phyloP scores from a whole-genome alignment of 1,284 basidiomycete genomes.

The Ganoderma lingzhi region DNA sequence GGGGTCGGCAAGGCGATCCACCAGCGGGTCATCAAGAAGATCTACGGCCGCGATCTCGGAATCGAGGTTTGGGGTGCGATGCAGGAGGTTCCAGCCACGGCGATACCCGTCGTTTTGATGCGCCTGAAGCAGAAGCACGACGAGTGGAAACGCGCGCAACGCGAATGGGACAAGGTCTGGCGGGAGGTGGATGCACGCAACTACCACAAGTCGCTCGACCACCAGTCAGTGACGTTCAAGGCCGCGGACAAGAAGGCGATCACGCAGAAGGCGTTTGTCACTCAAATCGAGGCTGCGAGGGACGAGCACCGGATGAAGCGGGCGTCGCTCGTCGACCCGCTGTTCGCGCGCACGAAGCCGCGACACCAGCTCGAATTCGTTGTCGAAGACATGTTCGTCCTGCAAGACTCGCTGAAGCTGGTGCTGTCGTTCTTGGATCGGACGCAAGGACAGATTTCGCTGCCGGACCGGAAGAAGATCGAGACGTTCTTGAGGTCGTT shows the following conservation, averaged over 20 bases:
- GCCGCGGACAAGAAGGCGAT: slow-evolving; percentile 91
- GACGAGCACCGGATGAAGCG: slow-evolving; percentile 88
- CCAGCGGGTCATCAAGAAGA: slow-evolving; percentile 95
- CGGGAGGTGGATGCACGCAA: slow-evolving; percentile 95
- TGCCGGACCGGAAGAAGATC: slow-evolving; percentile 81
- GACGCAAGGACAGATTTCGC: slow-evolving; percentile 77
- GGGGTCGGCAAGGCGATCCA: slow-evolving; percentile 94
- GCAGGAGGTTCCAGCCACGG: slow-evolving; percentile 93
- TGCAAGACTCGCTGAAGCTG: slow-evolving; percentile 91
- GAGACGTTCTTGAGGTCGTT: slow-evolving; percentile 88
- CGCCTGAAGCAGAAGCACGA: slow-evolving; percentile 97
- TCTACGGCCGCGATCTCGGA: slow-evolving; percentile 91
- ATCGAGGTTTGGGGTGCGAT: slow-evolving; percentile 90
- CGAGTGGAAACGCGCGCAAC: slow-evolving; percentile 98
- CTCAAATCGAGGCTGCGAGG: slow-evolving; percentile 89
- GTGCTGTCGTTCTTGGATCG: slow-evolving; percentile 93
- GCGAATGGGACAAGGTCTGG: slow-evolving; percentile 99
- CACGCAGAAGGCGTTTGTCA: slow-evolving; percentile 85
- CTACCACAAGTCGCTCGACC: slow-evolving; percentile 93
- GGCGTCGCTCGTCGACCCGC: slow-evolving; percentile 78
- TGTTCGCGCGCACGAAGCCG: slow-evolving; percentile 75
- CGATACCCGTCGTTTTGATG: slow-evolving; percentile 92
- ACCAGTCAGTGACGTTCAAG: slow-evolving; percentile 94
- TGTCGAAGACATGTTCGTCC: slow-evolving; percentile 78
- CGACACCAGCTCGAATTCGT: slow-evolving; percentile 85